phyloP scores from a whole-genome alignment of 2,329 filamentous ascomycete species.

The Periconia digitata region DNA sequence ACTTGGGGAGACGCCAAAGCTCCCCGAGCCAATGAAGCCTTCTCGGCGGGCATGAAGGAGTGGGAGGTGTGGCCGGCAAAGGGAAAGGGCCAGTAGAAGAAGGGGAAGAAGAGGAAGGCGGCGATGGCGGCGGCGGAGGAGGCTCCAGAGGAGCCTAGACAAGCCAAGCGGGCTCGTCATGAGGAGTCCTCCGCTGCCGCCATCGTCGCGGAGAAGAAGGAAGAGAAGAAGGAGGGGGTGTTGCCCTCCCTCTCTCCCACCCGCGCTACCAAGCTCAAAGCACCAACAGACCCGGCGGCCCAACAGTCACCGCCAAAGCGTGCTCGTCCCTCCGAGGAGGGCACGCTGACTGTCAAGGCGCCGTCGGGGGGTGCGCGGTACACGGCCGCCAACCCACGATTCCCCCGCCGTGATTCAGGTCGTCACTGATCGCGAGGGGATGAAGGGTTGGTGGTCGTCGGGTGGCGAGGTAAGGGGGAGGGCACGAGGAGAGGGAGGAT shows the following conservation, averaged over 20 bases:
- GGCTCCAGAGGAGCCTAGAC: too few relatives aligned
- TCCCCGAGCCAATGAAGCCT: not conserved
- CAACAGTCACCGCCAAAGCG: not conserved
- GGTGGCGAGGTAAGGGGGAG: not conserved
- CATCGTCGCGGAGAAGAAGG: not conserved
- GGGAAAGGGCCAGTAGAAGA: not conserved
- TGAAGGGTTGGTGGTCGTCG: not conserved
- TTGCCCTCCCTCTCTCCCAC: not conserved
- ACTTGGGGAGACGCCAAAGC: not conserved
- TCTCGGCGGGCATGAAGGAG: not conserved
- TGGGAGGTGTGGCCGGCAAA: not conserved
- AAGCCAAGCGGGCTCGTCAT: too few relatives aligned
- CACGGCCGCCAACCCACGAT: not conserved
- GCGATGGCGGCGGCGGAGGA: too few relatives aligned
- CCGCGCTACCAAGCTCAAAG: not conserved
- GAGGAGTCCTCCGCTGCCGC: too few relatives aligned
- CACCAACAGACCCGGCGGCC: not conserved
- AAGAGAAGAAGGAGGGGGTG: not conserved
- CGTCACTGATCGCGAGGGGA: not conserved
- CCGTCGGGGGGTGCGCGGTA: not conserved
- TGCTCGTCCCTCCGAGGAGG: too few relatives aligned
- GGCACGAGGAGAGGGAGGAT: not conserved
- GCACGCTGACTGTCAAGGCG: not conserved
- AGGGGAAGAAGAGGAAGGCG: not conserved
- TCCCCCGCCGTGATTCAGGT: not conserved